Evolutionary conservation across 345 rosid species (phyloP), one percentile per base, ranked within the genome.

Genomic region (Euphorbia lathyris): DNA sequence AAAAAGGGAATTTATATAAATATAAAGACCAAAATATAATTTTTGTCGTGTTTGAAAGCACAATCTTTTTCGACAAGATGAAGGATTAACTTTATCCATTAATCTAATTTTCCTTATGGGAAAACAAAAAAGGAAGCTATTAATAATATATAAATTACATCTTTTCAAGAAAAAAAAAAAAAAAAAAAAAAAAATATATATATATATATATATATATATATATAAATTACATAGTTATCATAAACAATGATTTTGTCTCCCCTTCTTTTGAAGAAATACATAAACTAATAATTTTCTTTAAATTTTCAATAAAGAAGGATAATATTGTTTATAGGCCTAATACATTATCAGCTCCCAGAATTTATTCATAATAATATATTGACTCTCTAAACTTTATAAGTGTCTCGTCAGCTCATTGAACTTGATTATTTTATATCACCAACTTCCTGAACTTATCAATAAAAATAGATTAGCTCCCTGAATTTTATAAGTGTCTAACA

Each of bases 211-310:
- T n/a, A n/a, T n/a, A n/a, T n/a, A 56, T 34, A 19, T 30, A 30
- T 55, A 45, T 45, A 45, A 7, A 45, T 45, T 10, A 29, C 38
- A 30, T 43, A 42, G 50, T 63, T 68, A 70, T 65, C 67, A 73
- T 65, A 50, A 69, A 56, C 72, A 60, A 80, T 72, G 63, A 75
- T 72, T 73, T 53, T 65, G 66, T 65, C 43, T 42, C 64, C 17
- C 29, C 32, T 48, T 40, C 55, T 65, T 63, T 68, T 40, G 36
- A n/a, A 50, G 11, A 68, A 59, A 27, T 19, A 20, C 5, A 51
- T 23, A 61, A 63, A 38, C 55, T 23, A 17, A 1, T 45, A 10
- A 45, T 59, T 66, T 56, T 67, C 40, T 59, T 27, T 42, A 27
- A 34, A 23, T 43, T 57, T 30, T 13, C 38, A 34, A 55, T 25